Conservation (phyloP, 148 eudicot species). For the Chenopodium berlandieri region DNA sequence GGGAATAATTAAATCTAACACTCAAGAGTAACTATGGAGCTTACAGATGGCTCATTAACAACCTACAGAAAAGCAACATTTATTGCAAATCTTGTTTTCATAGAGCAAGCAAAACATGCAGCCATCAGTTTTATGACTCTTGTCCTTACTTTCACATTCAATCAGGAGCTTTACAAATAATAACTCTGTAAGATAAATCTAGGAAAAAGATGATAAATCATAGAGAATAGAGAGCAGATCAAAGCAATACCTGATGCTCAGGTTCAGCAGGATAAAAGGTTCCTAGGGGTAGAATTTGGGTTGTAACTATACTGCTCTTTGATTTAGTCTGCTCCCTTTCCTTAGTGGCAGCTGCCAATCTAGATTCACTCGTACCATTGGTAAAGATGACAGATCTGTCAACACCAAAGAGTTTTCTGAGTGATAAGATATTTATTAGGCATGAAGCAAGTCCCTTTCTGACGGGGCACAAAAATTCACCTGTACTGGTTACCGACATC, state of each 20-base stretch:
- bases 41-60: background rate
- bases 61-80: too few species aligned
- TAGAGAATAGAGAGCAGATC: too few species aligned
- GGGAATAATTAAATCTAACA: background rate
- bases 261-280: slow-evolving; percentile 86
- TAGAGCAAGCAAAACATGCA: background rate
- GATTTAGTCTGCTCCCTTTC: slow-evolving; percentile 87
- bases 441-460: background rate
- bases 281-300: slow-evolving; percentile 81
- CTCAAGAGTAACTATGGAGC: background rate
- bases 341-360: slow-evolving; percentile 77
- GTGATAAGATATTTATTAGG: background rate
- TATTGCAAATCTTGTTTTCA: too few species aligned
- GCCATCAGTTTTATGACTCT: too few species aligned
- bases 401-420: slow-evolving; percentile 6
- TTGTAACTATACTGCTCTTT: slow-evolving; percentile 71
- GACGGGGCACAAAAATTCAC: slow-evolving; percentile 27
- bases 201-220: too few species aligned
- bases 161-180: too few species aligned
- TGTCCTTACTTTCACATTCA: too few species aligned
- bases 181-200: too few species aligned
- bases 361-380: slow-evolving; percentile 79
- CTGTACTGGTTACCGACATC: slow-evolving; percentile 97
- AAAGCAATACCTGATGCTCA: slow-evolving; percentile 77
- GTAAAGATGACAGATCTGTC: slow-evolving; percentile 88